Conservation (phyloP, 2,329 filamentous ascomycete species). For the Sarocladium kiliense region DNA sequence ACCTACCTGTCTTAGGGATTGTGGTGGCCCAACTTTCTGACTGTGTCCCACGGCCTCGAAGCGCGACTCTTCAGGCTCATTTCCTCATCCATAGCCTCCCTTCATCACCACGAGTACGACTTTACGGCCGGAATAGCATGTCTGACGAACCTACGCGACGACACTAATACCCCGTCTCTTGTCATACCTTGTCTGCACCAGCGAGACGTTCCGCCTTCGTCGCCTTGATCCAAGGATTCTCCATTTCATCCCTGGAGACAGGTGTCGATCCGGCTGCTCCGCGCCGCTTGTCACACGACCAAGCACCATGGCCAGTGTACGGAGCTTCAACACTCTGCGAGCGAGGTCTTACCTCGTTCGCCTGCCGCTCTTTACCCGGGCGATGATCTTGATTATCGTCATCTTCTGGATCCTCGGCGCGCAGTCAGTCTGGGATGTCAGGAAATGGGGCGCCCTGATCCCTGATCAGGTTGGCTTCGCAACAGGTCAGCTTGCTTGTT, state of each 20-base stretch:
- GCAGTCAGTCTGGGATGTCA: slow-evolving; percentile 65
- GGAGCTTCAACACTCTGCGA: slow-evolving; percentile 61
- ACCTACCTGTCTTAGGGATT: too few species aligned
- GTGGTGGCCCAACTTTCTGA: background rate
- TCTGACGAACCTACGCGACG: background rate
- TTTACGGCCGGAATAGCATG: background rate
- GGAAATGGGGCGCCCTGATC: slow-evolving; percentile 72
- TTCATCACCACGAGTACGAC: background rate
- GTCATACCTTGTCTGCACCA: background rate
- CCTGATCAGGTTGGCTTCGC: slow-evolving; percentile 69
- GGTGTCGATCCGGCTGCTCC: slow-evolving; percentile 17
- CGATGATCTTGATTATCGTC: slow-evolving; percentile 61
- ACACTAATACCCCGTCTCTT: background rate
- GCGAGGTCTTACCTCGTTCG: slow-evolving; percentile 77
- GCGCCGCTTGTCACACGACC: slow-evolving; percentile 11
- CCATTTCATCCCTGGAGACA: background rate
- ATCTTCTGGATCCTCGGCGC: slow-evolving; percentile 59
- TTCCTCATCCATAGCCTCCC: background rate
- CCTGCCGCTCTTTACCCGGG: slow-evolving; percentile 81
- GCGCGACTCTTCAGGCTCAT: background rate
- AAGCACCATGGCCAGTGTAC: slow-evolving; percentile 25
- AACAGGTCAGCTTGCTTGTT: slow-evolving; percentile 47
- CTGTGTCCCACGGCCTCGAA: background rate
- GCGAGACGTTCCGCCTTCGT: background rate
- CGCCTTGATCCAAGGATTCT: background rate